Base-by-base conservation (phyloP, 257 asterid species). In the Voacanga thouarsii region DNA sequence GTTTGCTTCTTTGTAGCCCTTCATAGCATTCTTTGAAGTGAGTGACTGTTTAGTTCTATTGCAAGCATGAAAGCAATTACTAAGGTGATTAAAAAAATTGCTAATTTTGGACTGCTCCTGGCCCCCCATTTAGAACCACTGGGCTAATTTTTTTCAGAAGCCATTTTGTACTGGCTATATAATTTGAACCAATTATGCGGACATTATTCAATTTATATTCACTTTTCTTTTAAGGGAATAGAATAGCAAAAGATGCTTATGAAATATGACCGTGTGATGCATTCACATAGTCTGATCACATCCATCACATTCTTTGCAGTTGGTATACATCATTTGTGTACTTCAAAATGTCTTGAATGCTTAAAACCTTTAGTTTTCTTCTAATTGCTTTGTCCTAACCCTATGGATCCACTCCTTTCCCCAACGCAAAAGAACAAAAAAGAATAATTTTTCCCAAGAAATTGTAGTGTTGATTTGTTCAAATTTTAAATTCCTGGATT, bases 91-190 rank as follows among this genome's bases (percentile, higher is more conserved):
- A 41, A 66, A n/a, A 56, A 1, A 19, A 7, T 68, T 77, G 56
- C 14, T 43, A 19, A 26, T 14, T n/a, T 10, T 50, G 74, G 67
- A 72, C 41, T 78, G 77, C 12, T 78, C 41, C 77, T 12, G 4
- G 50, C 5, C 50, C 23, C 51, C 44, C 77, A 12, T 78, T 56
- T 43, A 8, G 10, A 43, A n/a, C 44, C 44, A 33, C 12, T 39
- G 26, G 14, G 30, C 44, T 55, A 24, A 77, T 30, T 69, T 7
- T 41, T 45, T 10, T 49, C n/a, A 6, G 21, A 47, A 1, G 63
- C 64, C 47, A 24, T 63, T 33, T 60, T 49, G 49, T n/a, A 19
- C 23, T 30, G 72, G n/a, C 16, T 4, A 30, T 55, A 12, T 71
- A 12, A 12, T 55, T 26, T 69, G 51, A 56, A 78, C 39, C 45